Base-by-base conservation (phyloP, 2,329 filamentous ascomycete genomes). In the Trichoderma polysporum region DNA sequence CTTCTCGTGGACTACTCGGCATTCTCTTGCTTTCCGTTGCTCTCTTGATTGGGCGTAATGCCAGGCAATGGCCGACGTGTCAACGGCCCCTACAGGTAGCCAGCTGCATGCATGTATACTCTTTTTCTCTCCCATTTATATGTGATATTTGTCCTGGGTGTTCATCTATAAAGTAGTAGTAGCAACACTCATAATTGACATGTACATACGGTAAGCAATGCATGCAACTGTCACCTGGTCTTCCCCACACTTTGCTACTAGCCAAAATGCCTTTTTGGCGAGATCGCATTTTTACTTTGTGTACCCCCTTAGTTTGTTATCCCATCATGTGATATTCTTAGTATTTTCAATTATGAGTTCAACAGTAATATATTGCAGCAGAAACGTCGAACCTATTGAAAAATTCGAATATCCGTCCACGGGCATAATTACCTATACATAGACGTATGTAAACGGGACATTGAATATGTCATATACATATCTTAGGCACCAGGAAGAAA, bases 51-150 rank as follows among this genome's bases (percentile, higher is more conserved):
- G n/a, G 59, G 31, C 33, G 59, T 52, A 54, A n/a, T 63, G 60
- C 56, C 60, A 64, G 60, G 27, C 49, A 62, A 35, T n/a, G 22
- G 35, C 22, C 59, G 49, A 53, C 47, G 59, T 62, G 58, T 52
- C 58, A 61, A 61, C n/a, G n/a, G 31, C 58, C 58, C 45, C 31
- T 61, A 52, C 45, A 7, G n/a, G n/a, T n/a, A n/a, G 59, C 2
- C 27, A 12, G 49, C 49, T 29, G 59, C 59, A 62, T 62, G 59
- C 59, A 62, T 31, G 27, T 31, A 60, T 19, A 39, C n/a, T 22
- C 25, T 9, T 39, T 13, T 13, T 37, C 9, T 3, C n/a, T 33
- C 29, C 17, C 7, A 22, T 22, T 49, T 41, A 35, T 22, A 49
- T 15, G 33, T 9, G 22, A 52, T 61, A 37, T 19, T n/a, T 13